Evolutionary conservation across 1,139 yeast species (phyloP), one percentile per base, ranked within the genome.

Genomic region (Suhomyces anneliseae): DNA sequence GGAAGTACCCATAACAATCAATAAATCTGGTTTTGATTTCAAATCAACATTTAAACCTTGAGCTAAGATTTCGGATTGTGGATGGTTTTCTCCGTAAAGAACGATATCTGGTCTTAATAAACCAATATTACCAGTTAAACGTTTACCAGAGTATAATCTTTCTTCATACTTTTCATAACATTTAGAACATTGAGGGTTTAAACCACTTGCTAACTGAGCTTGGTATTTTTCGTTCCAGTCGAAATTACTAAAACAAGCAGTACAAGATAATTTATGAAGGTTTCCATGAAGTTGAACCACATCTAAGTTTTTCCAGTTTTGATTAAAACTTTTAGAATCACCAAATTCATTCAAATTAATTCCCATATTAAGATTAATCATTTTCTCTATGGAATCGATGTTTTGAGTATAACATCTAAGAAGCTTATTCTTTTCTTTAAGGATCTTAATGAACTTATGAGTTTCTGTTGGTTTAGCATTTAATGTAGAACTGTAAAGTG

Each of bases 231-330:
- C 65, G 33, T 74, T 77, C 97, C 98, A 92, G 33, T 74, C 73
- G 55, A 73, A 82, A 27, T 68, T 69, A 38, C 73, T 60, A 51
- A 76, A 78, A 63, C 98, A 93, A 42, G 74, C 74, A 9, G 90
- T 85, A 62, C 97, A 90, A 27, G 85, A 71, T 47, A 93, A 70
- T 46, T 79, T 76, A 59, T 88, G 89, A 45, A 93, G 72, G 64
- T 90, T 92, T 1, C 99, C 99, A 60, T 93, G 99, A 36, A 93
- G 71, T 64, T 90, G 97, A 9, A 92, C 84, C 15, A 89, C 96
- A 55, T 90, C 92, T 46, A 82, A 67, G 35, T 71, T 72, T 54
- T 78, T 82, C 92, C 90, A 85, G 43, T 56, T 61, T 50, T 71
- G 68, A 39, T 60, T 62, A 54, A 75, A 75, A 37, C 59, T 61